Evolutionary conservation across 257 asterid species (phyloP).

Genomic region (Solanum virginianum): DNA sequence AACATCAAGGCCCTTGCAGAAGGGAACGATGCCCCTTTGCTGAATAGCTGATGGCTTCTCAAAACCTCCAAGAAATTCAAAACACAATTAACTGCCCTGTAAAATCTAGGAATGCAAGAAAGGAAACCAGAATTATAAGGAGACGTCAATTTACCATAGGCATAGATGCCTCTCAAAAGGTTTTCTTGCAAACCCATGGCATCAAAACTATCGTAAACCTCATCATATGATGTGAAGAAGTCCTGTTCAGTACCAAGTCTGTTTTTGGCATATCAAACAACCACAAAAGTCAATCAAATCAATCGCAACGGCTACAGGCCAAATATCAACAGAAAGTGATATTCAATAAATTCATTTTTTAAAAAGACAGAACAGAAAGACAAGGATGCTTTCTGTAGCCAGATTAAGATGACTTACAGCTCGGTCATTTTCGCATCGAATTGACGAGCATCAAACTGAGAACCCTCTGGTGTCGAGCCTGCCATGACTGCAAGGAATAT

Average conservation of each 20-base stretch:
- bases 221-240: constrained; percentile 1
- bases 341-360: neutral
- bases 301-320: neutral
- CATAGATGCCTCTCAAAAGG: constrained; percentile 40
- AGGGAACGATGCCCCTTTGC: constrained; percentile 59
- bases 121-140: neutral
- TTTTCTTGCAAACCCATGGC: constrained; percentile 1
- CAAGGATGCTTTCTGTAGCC: neutral
- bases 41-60: constrained; percentile 66
- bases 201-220: neutral
- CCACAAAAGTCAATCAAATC: neutral
- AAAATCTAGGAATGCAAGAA: neutral
- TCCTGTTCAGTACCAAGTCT: constrained; percentile 34
- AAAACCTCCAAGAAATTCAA: constrained; percentile 26
- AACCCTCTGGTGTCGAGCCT: constrained; percentile 44
- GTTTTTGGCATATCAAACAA: constrained; percentile 1
- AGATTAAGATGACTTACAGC: constrained; percentile 17
- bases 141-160: constrained; percentile 27
- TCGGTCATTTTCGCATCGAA: constrained; percentile 48
- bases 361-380: neutral
- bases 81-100: neutral
- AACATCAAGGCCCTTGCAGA: constrained; percentile 23
- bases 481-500: constrained; percentile 35
- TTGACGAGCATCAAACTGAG: constrained; percentile 43
- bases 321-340: neutral